phyloP scores from a whole-genome alignment of 768 basidiomycete genomes.

The Amanita muscaria region DNA sequence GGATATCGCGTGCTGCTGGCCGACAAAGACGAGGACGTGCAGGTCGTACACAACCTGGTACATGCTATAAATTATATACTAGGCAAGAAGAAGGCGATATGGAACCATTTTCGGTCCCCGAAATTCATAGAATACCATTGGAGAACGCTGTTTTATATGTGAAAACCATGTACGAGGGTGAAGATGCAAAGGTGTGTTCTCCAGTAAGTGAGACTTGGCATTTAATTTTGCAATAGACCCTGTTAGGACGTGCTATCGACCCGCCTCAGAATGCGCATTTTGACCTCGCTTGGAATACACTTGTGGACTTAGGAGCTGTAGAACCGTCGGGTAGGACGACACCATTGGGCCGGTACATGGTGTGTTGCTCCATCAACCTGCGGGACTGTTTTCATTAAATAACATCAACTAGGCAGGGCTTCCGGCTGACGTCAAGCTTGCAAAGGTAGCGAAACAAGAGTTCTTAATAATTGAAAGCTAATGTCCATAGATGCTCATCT shows the following conservation, averaged over 20 bases:
- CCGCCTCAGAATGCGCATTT: constrained; percentile 73
- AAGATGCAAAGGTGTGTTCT: constrained; percentile 59
- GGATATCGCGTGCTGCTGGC: constrained; percentile 72
- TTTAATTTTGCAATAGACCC: constrained; percentile 31
- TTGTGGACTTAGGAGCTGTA: constrained; percentile 75
- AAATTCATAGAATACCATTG: constrained; percentile 81
- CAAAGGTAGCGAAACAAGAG: constrained; percentile 45
- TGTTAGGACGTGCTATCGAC: constrained; percentile 69
- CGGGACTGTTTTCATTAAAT: background rate
- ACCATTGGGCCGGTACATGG: constrained; percentile 76
- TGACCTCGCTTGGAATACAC: constrained; percentile 62
- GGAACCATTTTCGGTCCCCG: constrained; percentile 70
- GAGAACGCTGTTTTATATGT: constrained; percentile 77
- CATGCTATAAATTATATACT: constrained; percentile 87
- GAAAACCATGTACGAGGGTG: constrained; percentile 68
- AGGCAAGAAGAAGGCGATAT: constrained; percentile 60
- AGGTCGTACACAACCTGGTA: constrained; percentile 73
- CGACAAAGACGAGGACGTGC: constrained; percentile 84
- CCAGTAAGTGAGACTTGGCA: constrained; percentile 8
- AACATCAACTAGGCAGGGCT: constrained; percentile 51
- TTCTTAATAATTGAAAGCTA: background rate
- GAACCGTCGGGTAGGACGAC: constrained; percentile 57
- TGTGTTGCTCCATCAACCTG: constrained; percentile 18
- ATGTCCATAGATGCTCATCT: constrained; percentile 68
- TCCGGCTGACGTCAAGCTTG: constrained; percentile 83